These are phyloP conservation scores for Linum trigynum DNA, from an alignment of 345 rosid species.

Conservation along the genomic window DNA sequence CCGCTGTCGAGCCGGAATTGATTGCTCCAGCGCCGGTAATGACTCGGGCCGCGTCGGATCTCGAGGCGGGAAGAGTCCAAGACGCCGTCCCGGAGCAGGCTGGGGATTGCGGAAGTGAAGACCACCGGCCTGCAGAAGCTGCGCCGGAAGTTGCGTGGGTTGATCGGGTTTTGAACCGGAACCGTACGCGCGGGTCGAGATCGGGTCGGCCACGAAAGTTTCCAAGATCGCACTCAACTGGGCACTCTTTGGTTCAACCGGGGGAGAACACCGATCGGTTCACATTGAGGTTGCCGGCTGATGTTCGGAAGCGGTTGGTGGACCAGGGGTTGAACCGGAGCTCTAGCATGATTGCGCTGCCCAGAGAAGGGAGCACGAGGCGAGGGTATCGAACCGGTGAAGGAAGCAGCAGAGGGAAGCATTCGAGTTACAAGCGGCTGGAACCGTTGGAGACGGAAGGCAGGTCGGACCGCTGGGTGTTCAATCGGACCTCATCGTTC, in stretches of 20 bases:
- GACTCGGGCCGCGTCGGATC: conserved; percentile 16
- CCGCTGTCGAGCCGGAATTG: neutral
- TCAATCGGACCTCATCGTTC: conserved; percentile 35
- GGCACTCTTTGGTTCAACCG: conserved; percentile 77
- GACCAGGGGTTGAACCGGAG: conserved; percentile 57
- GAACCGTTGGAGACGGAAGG: conserved; percentile 23
- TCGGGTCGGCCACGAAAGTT: conserved; percentile 30
- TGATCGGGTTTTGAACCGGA: conserved; percentile 26
- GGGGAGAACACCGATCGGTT: conserved; percentile 80
- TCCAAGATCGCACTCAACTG: conserved; percentile 79
- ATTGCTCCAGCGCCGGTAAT: neutral
- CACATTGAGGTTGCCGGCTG: conserved; percentile 62
- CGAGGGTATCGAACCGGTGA: conserved; percentile 31
- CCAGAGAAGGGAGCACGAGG: conserved; percentile 44
- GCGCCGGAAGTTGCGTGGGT: conserved; percentile 12
- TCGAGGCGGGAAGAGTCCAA: conserved; percentile 22
- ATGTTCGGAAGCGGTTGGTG: conserved; percentile 60
- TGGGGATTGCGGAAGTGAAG: neutral
- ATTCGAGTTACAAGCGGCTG: conserved; percentile 13
- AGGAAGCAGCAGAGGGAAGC: conserved; percentile 33
- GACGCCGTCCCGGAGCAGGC: conserved; percentile 5
- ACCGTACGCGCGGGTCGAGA: conserved; percentile 44
- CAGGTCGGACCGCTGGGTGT: conserved; percentile 49
- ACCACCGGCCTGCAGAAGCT: neutral
- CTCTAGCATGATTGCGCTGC: conserved; percentile 43